Percentiles rank a stretch among this genome's conserved stretches.
Evolutionary conservation across 805 yeast species (phyloP).

Genomic region (Kodamaea leandrae): DNA sequence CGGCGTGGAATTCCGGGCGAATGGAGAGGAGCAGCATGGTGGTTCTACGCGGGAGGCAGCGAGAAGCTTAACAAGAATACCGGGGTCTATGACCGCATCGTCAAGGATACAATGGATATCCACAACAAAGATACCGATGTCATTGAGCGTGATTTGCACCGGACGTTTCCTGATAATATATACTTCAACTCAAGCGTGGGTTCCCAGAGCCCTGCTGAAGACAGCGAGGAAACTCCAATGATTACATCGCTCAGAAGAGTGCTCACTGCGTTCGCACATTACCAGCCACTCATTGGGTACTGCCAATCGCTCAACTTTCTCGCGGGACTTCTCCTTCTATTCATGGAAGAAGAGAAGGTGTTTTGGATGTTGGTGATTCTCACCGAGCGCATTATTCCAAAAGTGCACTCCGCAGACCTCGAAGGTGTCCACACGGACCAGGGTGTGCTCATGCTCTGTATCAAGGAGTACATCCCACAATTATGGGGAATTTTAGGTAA

Average conservation of each 20-base stretch:
- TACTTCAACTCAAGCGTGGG: conserved; percentile 56
- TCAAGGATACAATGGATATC: conserved; percentile 51
- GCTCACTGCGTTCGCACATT: conserved; percentile 75
- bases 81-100: conserved; percentile 72
- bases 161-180: conserved; percentile 93
- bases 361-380: conserved; percentile 96
- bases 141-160: conserved; percentile 86
- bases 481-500: conserved; percentile 61
- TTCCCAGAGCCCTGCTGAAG: conserved; percentile 4
- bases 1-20: conserved; percentile 95
- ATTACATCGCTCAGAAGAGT: conserved; percentile 76
- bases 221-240: conserved; percentile 53
- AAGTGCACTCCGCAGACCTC: conserved; percentile 82
- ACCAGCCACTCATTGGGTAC: conserved; percentile 88
- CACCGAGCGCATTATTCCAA: conserved; percentile 82
- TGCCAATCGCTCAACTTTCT: conserved; percentile 93
- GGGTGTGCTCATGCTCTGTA: conserved; percentile 86
- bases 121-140: conserved; percentile 82
- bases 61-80: conserved; percentile 64
- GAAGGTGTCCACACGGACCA: conserved; percentile 96
- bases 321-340: conserved; percentile 79
- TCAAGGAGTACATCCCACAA: conserved; percentile 78
- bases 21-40: conserved; percentile 98
- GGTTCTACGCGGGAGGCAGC: conserved; percentile 84
- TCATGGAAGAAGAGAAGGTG: conserved; percentile 84